phyloP scores from a whole-genome alignment of 202 grass and related monocot genomes.

The Panicum hallii region DNA sequence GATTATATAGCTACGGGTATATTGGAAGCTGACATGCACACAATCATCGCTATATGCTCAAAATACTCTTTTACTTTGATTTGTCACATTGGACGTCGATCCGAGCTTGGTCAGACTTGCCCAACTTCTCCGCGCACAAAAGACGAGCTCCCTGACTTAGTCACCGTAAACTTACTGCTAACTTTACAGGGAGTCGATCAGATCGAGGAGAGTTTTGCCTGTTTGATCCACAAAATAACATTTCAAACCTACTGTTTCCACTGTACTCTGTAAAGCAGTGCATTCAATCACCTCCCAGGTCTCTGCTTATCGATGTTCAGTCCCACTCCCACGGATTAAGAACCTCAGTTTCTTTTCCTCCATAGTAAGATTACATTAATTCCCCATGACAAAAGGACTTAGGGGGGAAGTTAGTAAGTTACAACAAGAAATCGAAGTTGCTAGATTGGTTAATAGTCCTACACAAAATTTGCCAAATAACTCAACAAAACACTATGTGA shows the following conservation, averaged over 20 bases:
- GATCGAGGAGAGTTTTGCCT: background rate
- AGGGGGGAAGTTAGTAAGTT: background rate
- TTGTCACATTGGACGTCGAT: background rate
- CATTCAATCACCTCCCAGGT: background rate
- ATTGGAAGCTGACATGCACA: conserved; percentile 7
- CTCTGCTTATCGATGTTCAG: background rate
- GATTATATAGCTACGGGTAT: background rate
- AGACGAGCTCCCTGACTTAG: background rate
- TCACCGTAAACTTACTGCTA: background rate
- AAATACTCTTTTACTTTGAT: background rate
- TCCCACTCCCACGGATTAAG: background rate
- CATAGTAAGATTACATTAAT: conserved; percentile 4
- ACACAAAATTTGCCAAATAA: conserved; percentile 43
- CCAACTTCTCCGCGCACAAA: background rate
- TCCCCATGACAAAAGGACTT: background rate
- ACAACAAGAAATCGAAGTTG: background rate
- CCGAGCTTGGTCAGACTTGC: background rate
- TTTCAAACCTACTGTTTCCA: background rate
- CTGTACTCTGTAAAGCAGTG: background rate
- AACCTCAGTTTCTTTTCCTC: background rate
- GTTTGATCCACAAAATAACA: background rate
- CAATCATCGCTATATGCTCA: background rate
- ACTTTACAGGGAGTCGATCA: background rate
- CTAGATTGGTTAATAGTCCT: conserved; percentile 26
- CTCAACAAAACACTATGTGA: conserved; percentile 1